Evolutionary conservation across 768 basidiomycete genomes (phyloP).

Genomic region (Fistulinella prunicolor): DNA sequence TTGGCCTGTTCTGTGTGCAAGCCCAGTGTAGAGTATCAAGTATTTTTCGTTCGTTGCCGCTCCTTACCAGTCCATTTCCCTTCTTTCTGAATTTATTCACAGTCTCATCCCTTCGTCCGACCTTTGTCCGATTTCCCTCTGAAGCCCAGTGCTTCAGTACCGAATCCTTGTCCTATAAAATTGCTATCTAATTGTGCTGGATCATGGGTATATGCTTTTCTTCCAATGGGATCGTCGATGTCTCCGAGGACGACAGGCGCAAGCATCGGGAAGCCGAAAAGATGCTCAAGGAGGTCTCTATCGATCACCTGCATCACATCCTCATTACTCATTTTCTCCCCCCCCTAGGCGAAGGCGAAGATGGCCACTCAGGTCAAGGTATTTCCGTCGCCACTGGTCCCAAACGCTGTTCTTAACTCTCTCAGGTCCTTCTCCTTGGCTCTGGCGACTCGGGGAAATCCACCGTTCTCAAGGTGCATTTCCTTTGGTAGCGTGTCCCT

Average conservation of each 20-base stretch:
- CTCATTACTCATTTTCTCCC: not conserved
- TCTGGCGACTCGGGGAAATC: conserved; percentile 95
- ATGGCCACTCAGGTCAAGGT: conserved; percentile 78
- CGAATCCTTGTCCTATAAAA: conserved; percentile 3
- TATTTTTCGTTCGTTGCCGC: too few relatives aligned
- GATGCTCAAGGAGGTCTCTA: conserved; percentile 64
- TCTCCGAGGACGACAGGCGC: conserved; percentile 66
- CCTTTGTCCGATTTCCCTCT: not conserved
- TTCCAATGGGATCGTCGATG: conserved; percentile 48
- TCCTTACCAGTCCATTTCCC: too few relatives aligned
- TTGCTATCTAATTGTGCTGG: not conserved
- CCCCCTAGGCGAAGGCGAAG: conserved; percentile 64
- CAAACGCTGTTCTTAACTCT: not conserved
- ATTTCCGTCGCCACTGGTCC: not conserved
- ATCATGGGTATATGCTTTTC: conserved; percentile 82
- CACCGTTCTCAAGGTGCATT: conserved; percentile 76
- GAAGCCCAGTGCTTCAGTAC: conserved; percentile 16
- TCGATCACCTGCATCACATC: not conserved
- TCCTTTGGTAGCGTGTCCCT: not conserved
- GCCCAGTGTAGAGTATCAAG: conserved; percentile 11
- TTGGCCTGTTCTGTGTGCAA: conserved; percentile 17
- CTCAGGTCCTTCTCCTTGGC: conserved; percentile 80
- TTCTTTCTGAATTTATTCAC: too few relatives aligned
- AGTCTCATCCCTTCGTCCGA: not conserved
- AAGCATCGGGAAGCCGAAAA: conserved; percentile 72